Base-by-base conservation (phyloP, 371 early-diverging fungal genomes). In the Rhizomucor pusillus region DNA sequence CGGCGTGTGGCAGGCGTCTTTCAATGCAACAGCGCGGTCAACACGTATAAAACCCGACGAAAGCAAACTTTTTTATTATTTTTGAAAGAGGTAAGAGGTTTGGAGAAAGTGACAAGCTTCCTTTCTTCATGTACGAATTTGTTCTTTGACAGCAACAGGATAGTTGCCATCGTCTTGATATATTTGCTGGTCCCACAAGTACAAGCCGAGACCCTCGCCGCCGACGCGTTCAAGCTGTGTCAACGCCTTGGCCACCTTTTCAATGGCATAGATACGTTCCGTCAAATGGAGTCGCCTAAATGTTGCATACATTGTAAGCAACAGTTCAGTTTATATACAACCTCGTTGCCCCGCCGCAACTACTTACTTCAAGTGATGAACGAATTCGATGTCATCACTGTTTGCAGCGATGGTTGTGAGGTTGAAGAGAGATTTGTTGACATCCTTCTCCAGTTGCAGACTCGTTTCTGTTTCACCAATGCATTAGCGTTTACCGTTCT, bases 341-440 rank as follows among this genome's bases (percentile, higher is more conserved):
- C 22, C 36, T 40, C n/a, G 4, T 23, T 4, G n/a, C 19, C 24
- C 19, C 18, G 20, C 20, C 34, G 2, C 33, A 10, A 33, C 40
- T 35, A 51, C 57, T 66, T 66, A 75, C 78, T 87, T 84, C 35
- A 87, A 43, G 19, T 67, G 71, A 46, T 85, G 82, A 43, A 67
- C 71, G 44, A 87, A 63, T 50, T 87, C 84, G 11, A 76, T 59
- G 54, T 87, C 87, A 18, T 66, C 53, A 43, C 75, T 60, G 49
- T 77, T 72, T 20, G 66, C 64, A 12, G 78, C 81, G 23, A 83
- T 50, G 22, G 63, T 59, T 50, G 81, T 74, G 35, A 87, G 72
- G 49, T 74, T 77, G 18, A 87, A 58, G 20, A 85, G 60, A 22
- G 80, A 70, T 47, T 79, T 74, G 71, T 87, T 87, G 44, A 87